phyloP scores from a whole-genome alignment of 78 protist genomes.

The Dictyostelium brefeldianum region DNA sequence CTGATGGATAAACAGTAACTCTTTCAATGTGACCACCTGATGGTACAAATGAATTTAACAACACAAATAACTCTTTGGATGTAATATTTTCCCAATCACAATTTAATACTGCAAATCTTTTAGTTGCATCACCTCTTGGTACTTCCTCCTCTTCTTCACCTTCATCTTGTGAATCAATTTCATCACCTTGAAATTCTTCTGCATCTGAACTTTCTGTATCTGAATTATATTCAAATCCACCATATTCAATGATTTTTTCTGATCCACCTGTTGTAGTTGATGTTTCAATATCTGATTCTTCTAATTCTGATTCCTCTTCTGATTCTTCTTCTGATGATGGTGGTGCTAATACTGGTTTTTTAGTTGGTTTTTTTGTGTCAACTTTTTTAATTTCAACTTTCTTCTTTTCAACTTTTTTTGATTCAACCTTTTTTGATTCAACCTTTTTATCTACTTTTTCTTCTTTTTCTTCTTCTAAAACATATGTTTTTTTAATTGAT shows the following conservation, averaged over 20 bases:
- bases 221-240: slow-evolving; percentile 68
- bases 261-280: not conserved
- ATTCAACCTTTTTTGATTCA: not conserved
- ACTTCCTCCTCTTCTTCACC: slow-evolving; percentile 21
- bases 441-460: not conserved
- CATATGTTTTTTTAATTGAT: not conserved
- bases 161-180: slow-evolving; percentile 7
- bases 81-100: slow-evolving; percentile 81
- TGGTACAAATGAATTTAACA: slow-evolving; percentile 81
- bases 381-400: not conserved
- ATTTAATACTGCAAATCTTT: slow-evolving; percentile 82
- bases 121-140: slow-evolving; percentile 73
- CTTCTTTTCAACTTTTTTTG: slow-evolving; percentile 9
- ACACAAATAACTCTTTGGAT: slow-evolving; percentile 56
- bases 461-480: slow-evolving; percentile 11
- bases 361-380: not conserved
- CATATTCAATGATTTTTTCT: slow-evolving; percentile 48
- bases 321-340: not conserved
- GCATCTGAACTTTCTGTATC: slow-evolving; percentile 75
- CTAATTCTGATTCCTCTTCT: not conserved
- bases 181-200: slow-evolving; percentile 38
- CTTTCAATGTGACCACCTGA: slow-evolving; percentile 64
- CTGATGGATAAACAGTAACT: slow-evolving; percentile 84
- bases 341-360: not conserved
- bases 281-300: slow-evolving; percentile 30